phyloP scores from a whole-genome alignment of 345 rosid species.

The Syzygium aromaticum region DNA sequence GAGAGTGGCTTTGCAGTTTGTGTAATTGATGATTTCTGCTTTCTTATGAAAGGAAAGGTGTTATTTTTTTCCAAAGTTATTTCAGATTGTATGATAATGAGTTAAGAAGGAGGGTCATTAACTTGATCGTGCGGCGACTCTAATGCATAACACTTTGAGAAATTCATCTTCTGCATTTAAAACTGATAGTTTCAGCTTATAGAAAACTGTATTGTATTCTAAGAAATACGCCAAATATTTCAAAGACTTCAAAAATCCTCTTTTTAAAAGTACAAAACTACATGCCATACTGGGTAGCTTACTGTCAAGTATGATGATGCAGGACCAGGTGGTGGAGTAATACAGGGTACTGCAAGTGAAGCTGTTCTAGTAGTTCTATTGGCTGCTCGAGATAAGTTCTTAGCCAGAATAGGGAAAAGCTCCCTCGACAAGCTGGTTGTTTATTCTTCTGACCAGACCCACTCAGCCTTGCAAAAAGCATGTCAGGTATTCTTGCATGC shows the following conservation, averaged over 20 bases:
- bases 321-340: conserved; percentile 93
- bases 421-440: conserved; percentile 70
- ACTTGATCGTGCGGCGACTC: not conserved
- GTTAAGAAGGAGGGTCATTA: not conserved
- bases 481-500: conserved; percentile 53
- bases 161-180: not conserved
- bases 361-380: conserved; percentile 66
- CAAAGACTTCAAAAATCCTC: not conserved
- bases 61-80: not conserved
- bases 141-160: not conserved
- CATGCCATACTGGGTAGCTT: not conserved
- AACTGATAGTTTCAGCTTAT: not conserved
- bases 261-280: not conserved
- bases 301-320: conserved; percentile 10
- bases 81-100: not conserved
- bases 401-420: conserved; percentile 44
- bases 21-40: not conserved
- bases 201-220: not conserved
- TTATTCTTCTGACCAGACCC: conserved; percentile 86
- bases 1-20: not conserved
- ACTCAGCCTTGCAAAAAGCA: conserved; percentile 75
- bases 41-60: not conserved
- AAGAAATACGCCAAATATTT: not conserved
- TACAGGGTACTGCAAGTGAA: conserved; percentile 96
- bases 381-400: conserved; percentile 68